Base-by-base conservation (phyloP, 108 stramenopile species). In the Licmophora abbreviata region DNA sequence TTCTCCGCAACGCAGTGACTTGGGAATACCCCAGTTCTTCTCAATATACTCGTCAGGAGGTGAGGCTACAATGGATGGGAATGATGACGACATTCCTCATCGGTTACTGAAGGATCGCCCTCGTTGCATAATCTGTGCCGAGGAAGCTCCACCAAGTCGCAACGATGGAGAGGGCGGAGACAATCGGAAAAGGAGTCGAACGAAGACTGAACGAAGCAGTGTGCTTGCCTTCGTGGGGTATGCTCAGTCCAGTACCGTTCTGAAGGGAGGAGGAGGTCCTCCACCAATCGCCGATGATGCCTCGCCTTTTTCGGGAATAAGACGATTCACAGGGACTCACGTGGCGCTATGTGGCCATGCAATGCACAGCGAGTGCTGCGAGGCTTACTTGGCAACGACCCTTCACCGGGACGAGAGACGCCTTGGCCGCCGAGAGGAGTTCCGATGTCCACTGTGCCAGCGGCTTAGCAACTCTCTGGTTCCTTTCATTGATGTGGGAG, bases 301-400 rank as follows among this genome's bases (percentile, higher is more conserved):
- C 32, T 42, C 52, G 22, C 42, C 56, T 7, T 24, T 53, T 15
- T 30, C 46, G 6, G 54, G 66, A 18, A 63, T 81, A 25, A 45
- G 60, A 35, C 70, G 73, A 25, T 84, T 80, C 51, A 85, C 87
- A 29, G 89, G 89, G 23, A 66, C 74, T 24, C 83, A 85, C 61
- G 67, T 83, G 3, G 61, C 77, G 35, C 69, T 92, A 26, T 92
- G 90, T 54, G 90, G 90, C 22, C 90, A 92, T 72, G 90, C 90
- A 12, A 66, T 92, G 17, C 90, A 92, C 40, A 79, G 69, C 29
- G 75, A 73, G 26, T 92, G 90, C 54, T 83, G 80, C 63, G 89
- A 86, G 36, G 68, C 85, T 18, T 87, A 87, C 43, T 51, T 87
- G 18, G 75, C 68, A 38, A 76, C 73, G 12, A 73, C 78, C 18